Evolutionary conservation across 164 flowering plant genomes (phyloP).

Genomic region (Aristolochia contorta): DNA sequence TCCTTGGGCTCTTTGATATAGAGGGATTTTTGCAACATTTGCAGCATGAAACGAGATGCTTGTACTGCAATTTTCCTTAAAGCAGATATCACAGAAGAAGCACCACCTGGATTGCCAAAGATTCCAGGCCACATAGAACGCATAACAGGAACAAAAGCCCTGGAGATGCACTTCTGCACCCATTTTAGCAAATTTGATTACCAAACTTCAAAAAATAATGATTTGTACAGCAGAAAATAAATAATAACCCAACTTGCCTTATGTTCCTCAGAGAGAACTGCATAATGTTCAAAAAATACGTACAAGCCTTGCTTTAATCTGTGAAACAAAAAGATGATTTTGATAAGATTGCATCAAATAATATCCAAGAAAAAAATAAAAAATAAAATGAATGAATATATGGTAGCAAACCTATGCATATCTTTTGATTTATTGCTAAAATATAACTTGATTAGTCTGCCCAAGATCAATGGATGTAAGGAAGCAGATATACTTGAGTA

Average conservation of each 20-base stretch:
- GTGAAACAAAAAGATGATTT: slow-evolving; percentile 6
- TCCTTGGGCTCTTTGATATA: slow-evolving; percentile 34
- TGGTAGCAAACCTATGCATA: slow-evolving; percentile 39
- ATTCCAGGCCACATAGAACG: slow-evolving; percentile 95
- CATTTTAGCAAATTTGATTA: slow-evolving; percentile 5
- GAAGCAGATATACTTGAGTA: slow-evolving; percentile 55
- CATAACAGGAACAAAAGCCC: slow-evolving; percentile 75
- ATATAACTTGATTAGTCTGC: slow-evolving; percentile 57
- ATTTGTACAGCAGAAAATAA: not conserved
- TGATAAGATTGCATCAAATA: not conserved
- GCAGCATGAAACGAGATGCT: slow-evolving; percentile 92
- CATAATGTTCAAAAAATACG: slow-evolving; percentile 93
- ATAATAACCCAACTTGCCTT: slow-evolving; percentile 48
- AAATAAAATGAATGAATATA: not conserved
- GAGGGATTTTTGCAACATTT: slow-evolving; percentile 87
- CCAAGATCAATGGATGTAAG: slow-evolving; percentile 41
- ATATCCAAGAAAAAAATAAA: too few species aligned
- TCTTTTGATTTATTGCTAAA: slow-evolving; percentile 50
- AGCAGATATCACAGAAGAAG: slow-evolving; percentile 49
- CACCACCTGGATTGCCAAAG: slow-evolving; percentile 54
- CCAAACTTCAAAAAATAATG: not conserved
- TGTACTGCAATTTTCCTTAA: slow-evolving; percentile 78
- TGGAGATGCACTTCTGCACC: slow-evolving; percentile 65
- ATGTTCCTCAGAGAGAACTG: slow-evolving; percentile 68
- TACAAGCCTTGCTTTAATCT: slow-evolving; percentile 91